phyloP scores from a whole-genome alignment of 192 early-diverging fungal species.

The Dispira simplex region DNA sequence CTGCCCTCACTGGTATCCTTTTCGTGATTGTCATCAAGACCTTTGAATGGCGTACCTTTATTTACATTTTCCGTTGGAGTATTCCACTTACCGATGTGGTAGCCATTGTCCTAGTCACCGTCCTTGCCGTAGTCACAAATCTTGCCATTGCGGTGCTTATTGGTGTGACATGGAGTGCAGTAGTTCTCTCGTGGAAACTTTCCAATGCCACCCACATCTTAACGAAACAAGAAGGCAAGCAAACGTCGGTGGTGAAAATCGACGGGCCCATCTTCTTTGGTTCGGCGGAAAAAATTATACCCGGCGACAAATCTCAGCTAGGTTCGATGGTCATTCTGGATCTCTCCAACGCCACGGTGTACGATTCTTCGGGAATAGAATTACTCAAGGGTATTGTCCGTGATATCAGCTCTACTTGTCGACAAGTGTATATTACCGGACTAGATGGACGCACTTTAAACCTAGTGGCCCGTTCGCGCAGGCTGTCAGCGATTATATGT shows the following conservation, averaged over 20 bases:
- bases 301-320: neutral
- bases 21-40: neutral
- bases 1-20: neutral
- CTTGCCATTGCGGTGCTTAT: slow-evolving; percentile 2
- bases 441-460: too few relatives aligned
- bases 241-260: neutral
- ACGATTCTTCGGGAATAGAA: slow-evolving; percentile 1
- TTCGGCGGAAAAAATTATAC: neutral
- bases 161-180: neutral
- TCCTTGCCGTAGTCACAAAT: neutral
- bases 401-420: neutral
- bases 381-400: neutral
- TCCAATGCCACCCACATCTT: neutral
- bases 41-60: neutral
- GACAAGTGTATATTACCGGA: too few relatives aligned
- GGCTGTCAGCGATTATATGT: too few relatives aligned
- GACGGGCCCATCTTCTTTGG: neutral
- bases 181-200: neutral
- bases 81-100: neutral
- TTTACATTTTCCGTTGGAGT: neutral
- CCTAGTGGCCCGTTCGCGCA: too few relatives aligned
- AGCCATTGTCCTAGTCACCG: neutral
- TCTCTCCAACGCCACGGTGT: neutral
- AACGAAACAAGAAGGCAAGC: neutral
- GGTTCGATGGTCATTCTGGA: neutral